Evolutionary conservation across 2,329 filamentous ascomycete genomes (phyloP).

Genomic region (Aspergillus sp.): DNA sequence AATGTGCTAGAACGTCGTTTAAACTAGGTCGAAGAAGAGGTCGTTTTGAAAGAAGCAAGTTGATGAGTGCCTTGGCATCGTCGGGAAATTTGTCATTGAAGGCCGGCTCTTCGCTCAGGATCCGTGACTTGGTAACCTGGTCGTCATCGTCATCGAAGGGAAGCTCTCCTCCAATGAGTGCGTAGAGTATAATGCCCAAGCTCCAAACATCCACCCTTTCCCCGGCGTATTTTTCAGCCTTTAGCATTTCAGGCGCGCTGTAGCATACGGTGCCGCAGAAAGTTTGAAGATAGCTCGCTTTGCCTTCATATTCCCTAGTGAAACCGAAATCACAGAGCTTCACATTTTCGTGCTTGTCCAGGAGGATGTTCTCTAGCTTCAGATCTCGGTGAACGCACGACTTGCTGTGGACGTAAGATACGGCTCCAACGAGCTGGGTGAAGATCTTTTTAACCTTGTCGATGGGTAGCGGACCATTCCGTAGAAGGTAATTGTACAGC

Average conservation of each 20-base stretch:
- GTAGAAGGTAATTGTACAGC: slow-evolving; percentile 91
- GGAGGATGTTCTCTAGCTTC: slow-evolving; percentile 92
- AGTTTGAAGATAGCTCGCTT: slow-evolving; percentile 90
- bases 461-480: slow-evolving; percentile 78
- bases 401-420: slow-evolving; percentile 91
- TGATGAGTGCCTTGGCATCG: slow-evolving; percentile 75
- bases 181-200: slow-evolving; percentile 86
- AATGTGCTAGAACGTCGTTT: slow-evolving; percentile 80
- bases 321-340: slow-evolving; percentile 98
- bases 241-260: slow-evolving; percentile 96
- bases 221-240: slow-evolving; percentile 95
- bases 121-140: slow-evolving; percentile 77
- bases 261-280: slow-evolving; percentile 98
- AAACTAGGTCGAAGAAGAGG: slow-evolving; percentile 79
- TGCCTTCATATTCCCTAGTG: slow-evolving; percentile 94
- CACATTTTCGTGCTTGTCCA: slow-evolving; percentile 96
- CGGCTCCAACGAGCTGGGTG: slow-evolving; percentile 89
- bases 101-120: slow-evolving; percentile 79
- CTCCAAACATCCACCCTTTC: slow-evolving; percentile 99
- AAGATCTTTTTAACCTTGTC: slow-evolving; percentile 94
- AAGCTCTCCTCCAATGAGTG: slow-evolving; percentile 75
- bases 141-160: slow-evolving; percentile 98
- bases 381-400: slow-evolving; percentile 95
- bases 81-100: slow-evolving; percentile 78
- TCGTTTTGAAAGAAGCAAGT: slow-evolving; percentile 81